A percentile compares a stretch with the other conserved stretches of the same genome.
Evolutionary conservation across 441 rosid genomes (phyloP).

Genomic region (Euphorbia celastroides): DNA sequence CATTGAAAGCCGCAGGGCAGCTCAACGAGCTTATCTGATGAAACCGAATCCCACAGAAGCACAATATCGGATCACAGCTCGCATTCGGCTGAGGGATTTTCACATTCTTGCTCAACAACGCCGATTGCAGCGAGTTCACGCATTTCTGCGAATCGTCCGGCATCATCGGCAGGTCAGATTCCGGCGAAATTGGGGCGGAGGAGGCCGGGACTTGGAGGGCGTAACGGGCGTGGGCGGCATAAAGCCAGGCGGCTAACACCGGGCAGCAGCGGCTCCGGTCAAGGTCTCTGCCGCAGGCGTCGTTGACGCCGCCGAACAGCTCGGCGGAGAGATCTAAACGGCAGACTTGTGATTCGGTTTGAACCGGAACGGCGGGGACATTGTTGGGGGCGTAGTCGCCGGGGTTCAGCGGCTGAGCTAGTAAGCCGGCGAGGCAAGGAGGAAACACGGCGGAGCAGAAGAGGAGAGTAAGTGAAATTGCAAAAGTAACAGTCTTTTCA

Average conservation of each 20-base stretch:
- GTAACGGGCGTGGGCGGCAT: slow-evolving; percentile 83
- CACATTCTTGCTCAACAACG: slow-evolving; percentile 66
- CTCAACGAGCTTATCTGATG: slow-evolving; percentile 91
- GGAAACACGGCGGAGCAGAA: slow-evolving; percentile 13
- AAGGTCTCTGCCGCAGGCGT: slow-evolving; percentile 76
- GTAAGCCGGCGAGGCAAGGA: slow-evolving; percentile 37
- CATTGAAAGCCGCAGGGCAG: slow-evolving; percentile 91
- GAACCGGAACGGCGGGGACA: slow-evolving; percentile 78
- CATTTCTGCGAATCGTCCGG: slow-evolving; percentile 97
- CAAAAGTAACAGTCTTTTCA: slow-evolving; percentile 15
- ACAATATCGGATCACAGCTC: slow-evolving; percentile 76
- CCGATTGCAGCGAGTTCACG: slow-evolving; percentile 75
- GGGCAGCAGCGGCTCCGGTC: slow-evolving; percentile 96
- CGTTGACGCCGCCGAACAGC: slow-evolving; percentile 89
- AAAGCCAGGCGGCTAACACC: slow-evolving; percentile 91
- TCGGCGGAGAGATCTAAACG: slow-evolving; percentile 86
- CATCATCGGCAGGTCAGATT: slow-evolving; percentile 72
- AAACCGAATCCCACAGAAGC: slow-evolving; percentile 94
- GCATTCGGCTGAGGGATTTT: slow-evolving; percentile 79
- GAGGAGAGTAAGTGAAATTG: slow-evolving; percentile 12
- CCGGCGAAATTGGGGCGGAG: slow-evolving; percentile 46
- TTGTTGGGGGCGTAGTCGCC: slow-evolving; percentile 46
- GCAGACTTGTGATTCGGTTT: slow-evolving; percentile 62
- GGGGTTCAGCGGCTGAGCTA: slow-evolving; percentile 43
- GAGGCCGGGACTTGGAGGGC: slow-evolving; percentile 69